Evolutionary conservation across 768 basidiomycete genomes (phyloP).

Genomic region (Lactarius akahatsu): DNA sequence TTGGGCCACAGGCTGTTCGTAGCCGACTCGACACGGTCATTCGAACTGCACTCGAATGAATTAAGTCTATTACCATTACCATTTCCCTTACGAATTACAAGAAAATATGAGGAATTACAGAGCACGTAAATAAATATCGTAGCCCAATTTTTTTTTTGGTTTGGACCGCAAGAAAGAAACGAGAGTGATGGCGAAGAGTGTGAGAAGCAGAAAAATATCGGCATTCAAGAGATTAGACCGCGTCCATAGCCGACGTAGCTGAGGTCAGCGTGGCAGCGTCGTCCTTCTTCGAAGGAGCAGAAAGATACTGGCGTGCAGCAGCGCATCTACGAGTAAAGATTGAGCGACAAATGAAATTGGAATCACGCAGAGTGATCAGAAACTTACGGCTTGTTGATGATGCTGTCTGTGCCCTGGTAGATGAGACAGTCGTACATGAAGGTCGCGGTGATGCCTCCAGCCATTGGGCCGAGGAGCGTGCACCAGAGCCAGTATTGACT

Average conservation of each 20-base stretch:
- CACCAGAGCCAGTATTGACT: slow-evolving; percentile 77
- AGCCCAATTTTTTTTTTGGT: no score
- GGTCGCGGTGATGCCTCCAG: slow-evolving; percentile 54
- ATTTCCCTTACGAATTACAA: no score
- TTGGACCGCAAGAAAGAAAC: no score
- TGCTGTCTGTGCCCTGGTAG: slow-evolving; percentile 53
- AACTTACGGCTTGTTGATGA: slow-evolving; percentile 53
- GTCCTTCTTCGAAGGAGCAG: not conserved
- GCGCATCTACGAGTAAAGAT: not conserved
- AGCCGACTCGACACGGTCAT: no score
- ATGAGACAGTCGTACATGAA: slow-evolving; percentile 58
- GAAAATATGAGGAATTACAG: not conserved
- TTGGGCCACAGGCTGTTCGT: no score
- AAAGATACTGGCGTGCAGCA: slow-evolving; percentile 9
- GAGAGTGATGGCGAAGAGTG: no score
- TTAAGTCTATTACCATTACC: no score
- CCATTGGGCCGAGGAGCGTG: slow-evolving; percentile 55
- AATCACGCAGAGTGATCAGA: not conserved
- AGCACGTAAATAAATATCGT: no score
- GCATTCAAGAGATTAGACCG: not conserved
- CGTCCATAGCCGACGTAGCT: not conserved
- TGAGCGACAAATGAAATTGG: not conserved
- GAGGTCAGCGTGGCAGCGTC: not conserved
- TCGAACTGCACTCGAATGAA: no score
- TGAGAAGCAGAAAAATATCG: not conserved